Percentiles rank a stretch among this genome's conserved stretches.
These are phyloP conservation scores for Hawksworthiomyces lignivorus DNA, from an alignment of 2,329 filamentous ascomycete genomes.

Conservation along the genomic window DNA sequence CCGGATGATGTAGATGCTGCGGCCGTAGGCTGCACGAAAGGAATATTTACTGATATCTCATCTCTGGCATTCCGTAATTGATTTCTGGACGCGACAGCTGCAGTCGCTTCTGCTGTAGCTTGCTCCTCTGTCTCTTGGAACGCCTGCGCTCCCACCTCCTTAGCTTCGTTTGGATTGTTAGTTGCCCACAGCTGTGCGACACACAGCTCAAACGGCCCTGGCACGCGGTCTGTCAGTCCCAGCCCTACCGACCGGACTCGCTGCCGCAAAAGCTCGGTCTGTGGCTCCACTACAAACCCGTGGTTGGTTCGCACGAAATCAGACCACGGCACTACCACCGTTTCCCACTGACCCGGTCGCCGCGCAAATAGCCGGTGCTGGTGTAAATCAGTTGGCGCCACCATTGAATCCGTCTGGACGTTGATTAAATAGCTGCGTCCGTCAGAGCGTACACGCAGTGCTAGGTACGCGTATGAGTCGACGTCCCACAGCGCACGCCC, in stretches of 20 bases:
- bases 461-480: slow-evolving; percentile 81
- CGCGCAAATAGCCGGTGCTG: slow-evolving; percentile 82
- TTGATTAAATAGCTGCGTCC: slow-evolving; percentile 92
- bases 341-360: slow-evolving; percentile 85
- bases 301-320: slow-evolving; percentile 95
- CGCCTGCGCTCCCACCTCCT: slow-evolving; percentile 17
- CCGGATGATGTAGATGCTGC: no score
- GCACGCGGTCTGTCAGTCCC: slow-evolving; percentile 79
- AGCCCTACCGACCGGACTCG: slow-evolving; percentile 82
- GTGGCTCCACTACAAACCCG: slow-evolving; percentile 85
- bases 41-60: neutral
- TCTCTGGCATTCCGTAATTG: neutral
- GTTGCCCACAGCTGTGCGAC: slow-evolving; percentile 89
- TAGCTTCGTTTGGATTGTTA: slow-evolving; percentile 47
- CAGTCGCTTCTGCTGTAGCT: neutral
- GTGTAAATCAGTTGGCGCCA: slow-evolving; percentile 81
- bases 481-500: slow-evolving; percentile 82
- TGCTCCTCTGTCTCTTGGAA: slow-evolving; percentile 11
- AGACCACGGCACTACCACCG: slow-evolving; percentile 80
- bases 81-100: neutral
- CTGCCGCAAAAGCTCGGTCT: slow-evolving; percentile 79
- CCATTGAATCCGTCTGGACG: slow-evolving; percentile 86
- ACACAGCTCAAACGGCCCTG: slow-evolving; percentile 79
- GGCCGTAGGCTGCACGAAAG: neutral
- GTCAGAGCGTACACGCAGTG: slow-evolving; percentile 81